Percentiles rank a stretch among this genome's conserved stretches.
Evolutionary conservation across 768 basidiomycete species (phyloP).

Genomic region (Sutorius australiensis): DNA sequence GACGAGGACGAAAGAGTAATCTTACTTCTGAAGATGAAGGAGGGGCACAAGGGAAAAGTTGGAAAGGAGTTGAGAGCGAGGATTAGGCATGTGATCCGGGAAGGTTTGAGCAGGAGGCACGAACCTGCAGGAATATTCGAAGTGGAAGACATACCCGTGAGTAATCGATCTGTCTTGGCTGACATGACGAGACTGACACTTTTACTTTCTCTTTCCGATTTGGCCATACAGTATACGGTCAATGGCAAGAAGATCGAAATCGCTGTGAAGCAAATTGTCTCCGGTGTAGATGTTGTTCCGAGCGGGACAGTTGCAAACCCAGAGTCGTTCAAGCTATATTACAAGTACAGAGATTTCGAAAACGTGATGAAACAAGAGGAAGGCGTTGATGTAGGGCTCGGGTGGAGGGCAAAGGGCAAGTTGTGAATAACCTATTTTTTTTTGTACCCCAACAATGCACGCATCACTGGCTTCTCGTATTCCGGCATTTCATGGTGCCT

Average conservation of each 20-base stretch:
- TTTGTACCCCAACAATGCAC: not conserved
- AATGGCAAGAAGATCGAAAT: constrained; percentile 81
- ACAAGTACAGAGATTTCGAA: constrained; percentile 57
- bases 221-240: constrained; percentile 55
- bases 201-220: not conserved
- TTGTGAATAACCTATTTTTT: constrained; percentile 6
- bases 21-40: constrained; percentile 66
- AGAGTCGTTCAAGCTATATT: constrained; percentile 59
- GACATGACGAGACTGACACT: not conserved
- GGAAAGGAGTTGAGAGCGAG: constrained; percentile 53
- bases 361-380: constrained; percentile 17
- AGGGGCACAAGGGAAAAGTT: constrained; percentile 47
- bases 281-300: constrained; percentile 58
- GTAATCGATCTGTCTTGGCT: constrained; percentile 23
- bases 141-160: constrained; percentile 63
- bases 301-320: constrained; percentile 77
- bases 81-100: constrained; percentile 54
- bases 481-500: not conserved
- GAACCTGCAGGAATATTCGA: constrained; percentile 69
- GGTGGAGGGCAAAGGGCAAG: constrained; percentile 3
- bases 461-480: not conserved
- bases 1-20: constrained; percentile 74
- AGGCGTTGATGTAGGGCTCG: not conserved
- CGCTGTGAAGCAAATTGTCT: constrained; percentile 73
- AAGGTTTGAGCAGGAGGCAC: constrained; percentile 64